A percentile compares a stretch with the other conserved stretches of the same genome.
Evolutionary conservation across 176 grass and related monocot genomes (phyloP).

Genomic region (Aechmea fasciata): DNA sequence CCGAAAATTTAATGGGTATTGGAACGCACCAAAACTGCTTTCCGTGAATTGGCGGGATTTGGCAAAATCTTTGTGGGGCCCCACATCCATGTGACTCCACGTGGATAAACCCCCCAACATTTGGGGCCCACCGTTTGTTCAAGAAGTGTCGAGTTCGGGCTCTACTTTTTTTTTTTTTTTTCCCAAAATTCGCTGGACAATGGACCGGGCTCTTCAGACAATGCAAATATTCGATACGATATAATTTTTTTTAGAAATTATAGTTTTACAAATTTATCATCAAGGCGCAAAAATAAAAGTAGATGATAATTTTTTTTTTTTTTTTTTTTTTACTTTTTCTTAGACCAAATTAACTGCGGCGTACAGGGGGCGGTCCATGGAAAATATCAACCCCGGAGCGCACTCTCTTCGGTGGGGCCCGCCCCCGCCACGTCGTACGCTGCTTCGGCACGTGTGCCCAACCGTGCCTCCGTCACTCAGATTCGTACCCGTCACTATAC

Average conservation of each 20-base stretch:
- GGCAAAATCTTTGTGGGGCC: conserved; percentile 2
- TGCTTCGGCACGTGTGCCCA: background rate
- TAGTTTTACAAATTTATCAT: no score
- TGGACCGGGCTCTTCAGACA: no score
- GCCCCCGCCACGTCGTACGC: background rate
- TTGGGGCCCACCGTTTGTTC: background rate
- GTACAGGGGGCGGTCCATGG: no score
- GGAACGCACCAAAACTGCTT: background rate
- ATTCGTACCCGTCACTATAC: background rate
- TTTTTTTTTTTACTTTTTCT: no score
- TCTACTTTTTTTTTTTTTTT: background rate
- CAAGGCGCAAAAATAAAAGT: no score
- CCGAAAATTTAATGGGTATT: no score
- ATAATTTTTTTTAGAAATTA: no score
- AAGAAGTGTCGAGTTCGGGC: background rate
- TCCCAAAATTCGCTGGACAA: no score
- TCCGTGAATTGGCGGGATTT: background rate
- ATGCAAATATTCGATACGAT: no score
- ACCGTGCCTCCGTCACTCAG: background rate
- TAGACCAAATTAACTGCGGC: no score
- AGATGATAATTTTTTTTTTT: no score
- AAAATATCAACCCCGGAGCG: no score
- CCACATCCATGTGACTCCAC: background rate
- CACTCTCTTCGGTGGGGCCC: background rate
- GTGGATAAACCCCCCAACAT: background rate